phyloP scores from a whole-genome alignment of 495 filamentous ascomycete genomes.

The Daldinia caldariorum region DNA sequence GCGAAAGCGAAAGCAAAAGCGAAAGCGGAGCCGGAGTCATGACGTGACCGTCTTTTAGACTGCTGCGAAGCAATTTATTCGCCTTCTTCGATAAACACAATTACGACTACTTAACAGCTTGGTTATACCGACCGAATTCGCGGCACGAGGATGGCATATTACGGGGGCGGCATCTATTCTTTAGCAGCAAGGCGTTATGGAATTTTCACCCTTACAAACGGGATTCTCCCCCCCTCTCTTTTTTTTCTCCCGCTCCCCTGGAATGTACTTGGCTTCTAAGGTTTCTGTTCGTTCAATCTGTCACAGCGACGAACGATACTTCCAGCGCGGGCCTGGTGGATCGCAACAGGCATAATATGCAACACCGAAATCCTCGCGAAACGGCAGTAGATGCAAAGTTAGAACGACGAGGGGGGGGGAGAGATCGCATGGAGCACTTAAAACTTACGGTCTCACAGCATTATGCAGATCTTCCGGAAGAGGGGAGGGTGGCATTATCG shows the following conservation, averaged over 20 bases:
- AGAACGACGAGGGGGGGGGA: background rate
- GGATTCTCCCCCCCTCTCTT: too few species aligned
- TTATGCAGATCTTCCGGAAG: background rate
- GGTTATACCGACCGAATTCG: background rate
- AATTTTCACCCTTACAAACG: background rate
- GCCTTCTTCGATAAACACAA: background rate
- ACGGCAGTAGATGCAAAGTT: background rate
- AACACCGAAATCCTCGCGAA: background rate
- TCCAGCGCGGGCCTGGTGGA: background rate
- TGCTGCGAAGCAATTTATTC: background rate
- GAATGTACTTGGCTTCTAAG: background rate
- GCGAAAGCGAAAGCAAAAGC: background rate
- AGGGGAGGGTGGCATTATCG: background rate
- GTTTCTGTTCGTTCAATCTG: background rate
- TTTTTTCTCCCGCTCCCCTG: too few species aligned
- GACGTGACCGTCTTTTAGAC: background rate
- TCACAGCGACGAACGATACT: background rate
- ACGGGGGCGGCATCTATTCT: background rate
- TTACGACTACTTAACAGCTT: background rate
- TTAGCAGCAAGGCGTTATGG: slow-evolving; percentile 35
- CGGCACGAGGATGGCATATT: slow-evolving; percentile 8
- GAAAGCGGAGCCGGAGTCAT: background rate
- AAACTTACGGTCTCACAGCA: background rate
- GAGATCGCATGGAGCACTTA: background rate
- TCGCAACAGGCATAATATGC: background rate